phyloP scores from a whole-genome alignment of 257 asterid species.

The Petrea volubilis region DNA sequence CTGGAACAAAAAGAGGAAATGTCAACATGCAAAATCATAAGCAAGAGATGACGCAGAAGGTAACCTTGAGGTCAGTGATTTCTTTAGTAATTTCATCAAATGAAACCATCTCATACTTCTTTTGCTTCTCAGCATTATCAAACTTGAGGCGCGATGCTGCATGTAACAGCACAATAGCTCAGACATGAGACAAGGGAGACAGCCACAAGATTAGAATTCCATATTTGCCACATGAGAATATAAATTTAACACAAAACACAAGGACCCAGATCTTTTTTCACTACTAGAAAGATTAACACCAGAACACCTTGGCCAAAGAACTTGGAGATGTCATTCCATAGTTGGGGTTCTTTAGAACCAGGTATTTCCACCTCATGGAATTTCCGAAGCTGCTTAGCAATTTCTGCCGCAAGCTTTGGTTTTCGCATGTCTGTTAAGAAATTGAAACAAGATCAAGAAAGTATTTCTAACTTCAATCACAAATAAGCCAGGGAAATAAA shows the following conservation, averaged over 20 bases:
- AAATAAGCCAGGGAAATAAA: conserved; percentile 1
- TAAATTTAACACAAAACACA: conserved; percentile 7
- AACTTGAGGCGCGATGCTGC: conserved; percentile 79
- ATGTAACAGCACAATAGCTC: conserved; percentile 26
- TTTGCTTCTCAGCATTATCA: conserved; percentile 66
- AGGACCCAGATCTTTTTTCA: conserved; percentile 14
- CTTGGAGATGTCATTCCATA: conserved; percentile 82
- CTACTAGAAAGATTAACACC: conserved; percentile 22
- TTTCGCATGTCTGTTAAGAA: conserved; percentile 69
- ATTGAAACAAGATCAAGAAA: conserved; percentile 17
- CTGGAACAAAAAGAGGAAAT: conserved; percentile 10
- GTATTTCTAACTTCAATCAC: conserved; percentile 11
- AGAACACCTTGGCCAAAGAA: conserved; percentile 61
- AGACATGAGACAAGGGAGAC: conserved; percentile 24
- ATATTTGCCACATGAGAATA: background rate
- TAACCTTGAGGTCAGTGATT: conserved; percentile 73
- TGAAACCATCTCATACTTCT: conserved; percentile 64
- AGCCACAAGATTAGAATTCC: background rate
- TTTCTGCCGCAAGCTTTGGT: conserved; percentile 77
- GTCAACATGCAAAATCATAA: conserved; percentile 13
- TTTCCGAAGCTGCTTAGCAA: conserved; percentile 77
- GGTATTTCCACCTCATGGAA: conserved; percentile 93
- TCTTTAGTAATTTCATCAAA: conserved; percentile 69
- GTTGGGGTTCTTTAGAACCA: conserved; percentile 84
- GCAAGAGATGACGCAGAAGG: conserved; percentile 19